These are phyloP conservation scores for Fusarium newnesense DNA, from an alignment of 2,329 filamentous ascomycete species.

Conservation along the genomic window DNA sequence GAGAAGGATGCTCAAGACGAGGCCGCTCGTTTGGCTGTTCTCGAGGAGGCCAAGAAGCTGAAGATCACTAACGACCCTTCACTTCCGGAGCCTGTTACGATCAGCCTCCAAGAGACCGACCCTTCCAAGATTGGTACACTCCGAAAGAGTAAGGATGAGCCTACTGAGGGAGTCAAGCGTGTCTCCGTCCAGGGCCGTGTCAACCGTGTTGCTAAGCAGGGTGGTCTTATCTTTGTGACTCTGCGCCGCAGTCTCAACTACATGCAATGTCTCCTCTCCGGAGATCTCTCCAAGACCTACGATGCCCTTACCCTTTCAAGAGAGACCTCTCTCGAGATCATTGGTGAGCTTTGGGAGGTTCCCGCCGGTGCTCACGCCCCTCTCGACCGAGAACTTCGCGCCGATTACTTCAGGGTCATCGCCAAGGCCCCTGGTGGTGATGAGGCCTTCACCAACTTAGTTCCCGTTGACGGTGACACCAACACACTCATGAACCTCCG, in stretches of 20 bases:
- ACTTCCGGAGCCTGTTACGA: conserved; percentile 78
- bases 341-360: conserved; percentile 85
- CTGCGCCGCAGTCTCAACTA: conserved; percentile 80
- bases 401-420: conserved; percentile 86
- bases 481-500: conserved; percentile 78
- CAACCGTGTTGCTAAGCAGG: conserved; percentile 83
- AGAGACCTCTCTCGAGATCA: conserved; percentile 87
- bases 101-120: conserved; percentile 71
- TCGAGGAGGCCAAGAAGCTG: conserved; percentile 45
- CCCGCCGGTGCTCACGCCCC: conserved; percentile 84
- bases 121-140: conserved; percentile 46
- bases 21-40: conserved; percentile 36
- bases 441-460: conserved; percentile 88
- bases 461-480: conserved; percentile 44
- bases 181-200: conserved; percentile 86
- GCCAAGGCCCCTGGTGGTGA: conserved; percentile 80
- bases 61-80: conserved; percentile 68
- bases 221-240: conserved; percentile 85
- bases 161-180: conserved; percentile 49
- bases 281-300: conserved; percentile 89
- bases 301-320: conserved; percentile 86
- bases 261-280: conserved; percentile 69
- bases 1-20: conserved; percentile 43
- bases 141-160: conserved; percentile 48
- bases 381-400: conserved; percentile 86